Percentiles rank a stretch among this genome's conserved stretches.
phyloP scores from a whole-genome alignment of 306 rosid genomes.

The Trifolium subterraneum region DNA sequence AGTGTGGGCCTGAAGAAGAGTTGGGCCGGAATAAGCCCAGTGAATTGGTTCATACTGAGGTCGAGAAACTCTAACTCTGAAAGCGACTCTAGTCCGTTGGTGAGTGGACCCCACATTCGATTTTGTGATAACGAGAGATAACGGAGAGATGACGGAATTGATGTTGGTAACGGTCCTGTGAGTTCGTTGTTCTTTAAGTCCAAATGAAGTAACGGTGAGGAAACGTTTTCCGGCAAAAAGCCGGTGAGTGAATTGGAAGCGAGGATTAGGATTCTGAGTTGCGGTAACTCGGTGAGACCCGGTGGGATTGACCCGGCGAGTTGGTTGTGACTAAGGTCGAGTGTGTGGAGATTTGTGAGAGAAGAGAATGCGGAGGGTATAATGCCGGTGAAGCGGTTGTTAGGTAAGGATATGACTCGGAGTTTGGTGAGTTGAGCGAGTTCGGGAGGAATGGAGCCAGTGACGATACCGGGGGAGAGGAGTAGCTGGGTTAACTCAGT shows the following conservation, averaged over 20 bases:
- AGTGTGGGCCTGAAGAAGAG: slow-evolving; percentile 58
- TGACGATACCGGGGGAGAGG: slow-evolving; percentile 78
- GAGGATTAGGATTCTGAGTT: slow-evolving; percentile 62
- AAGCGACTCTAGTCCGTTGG: slow-evolving; percentile 51
- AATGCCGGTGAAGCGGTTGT: slow-evolving; percentile 72
- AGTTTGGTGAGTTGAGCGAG: slow-evolving; percentile 58
- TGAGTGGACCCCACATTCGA: slow-evolving; percentile 61
- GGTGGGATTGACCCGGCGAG: slow-evolving; percentile 67
- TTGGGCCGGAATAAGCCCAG: slow-evolving; percentile 69
- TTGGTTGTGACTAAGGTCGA: slow-evolving; percentile 74
- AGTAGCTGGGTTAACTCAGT: slow-evolving; percentile 73
- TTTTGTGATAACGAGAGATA: slow-evolving; percentile 66
- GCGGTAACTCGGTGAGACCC: slow-evolving; percentile 49
- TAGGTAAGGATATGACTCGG: slow-evolving; percentile 69
- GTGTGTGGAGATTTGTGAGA: slow-evolving; percentile 68
- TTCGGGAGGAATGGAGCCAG: slow-evolving; percentile 67
- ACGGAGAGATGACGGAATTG: slow-evolving; percentile 67
- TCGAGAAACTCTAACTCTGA: slow-evolving; percentile 63
- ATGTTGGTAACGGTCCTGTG: slow-evolving; percentile 53
- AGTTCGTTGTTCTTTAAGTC: slow-evolving; percentile 60
- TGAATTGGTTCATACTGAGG: slow-evolving; percentile 60
- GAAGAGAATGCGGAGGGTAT: slow-evolving; percentile 59
- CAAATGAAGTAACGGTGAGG: slow-evolving; percentile 64
- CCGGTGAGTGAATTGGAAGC: slow-evolving; percentile 60
- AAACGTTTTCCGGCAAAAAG: slow-evolving; percentile 43